Conservation (phyloP, 2,329 filamentous ascomycete genomes). For the Penicillium frequentans region DNA sequence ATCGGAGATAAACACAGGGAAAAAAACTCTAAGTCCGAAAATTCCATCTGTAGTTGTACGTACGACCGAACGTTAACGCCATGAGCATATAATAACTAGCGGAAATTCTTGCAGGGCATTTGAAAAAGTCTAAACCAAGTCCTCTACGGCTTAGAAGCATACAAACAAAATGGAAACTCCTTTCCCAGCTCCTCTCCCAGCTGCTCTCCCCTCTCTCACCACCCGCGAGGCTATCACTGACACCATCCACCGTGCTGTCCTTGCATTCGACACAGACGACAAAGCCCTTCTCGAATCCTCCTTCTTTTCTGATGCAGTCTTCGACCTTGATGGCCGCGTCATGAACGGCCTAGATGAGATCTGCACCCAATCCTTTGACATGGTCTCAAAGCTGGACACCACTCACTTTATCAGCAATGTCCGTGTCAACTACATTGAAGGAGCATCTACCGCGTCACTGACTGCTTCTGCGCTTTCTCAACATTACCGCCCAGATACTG, state of each 20-base stretch:
- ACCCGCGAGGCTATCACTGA: slow-evolving; percentile 35
- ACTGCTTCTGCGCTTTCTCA: slow-evolving; percentile 20
- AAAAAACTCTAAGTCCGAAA: too few relatives aligned
- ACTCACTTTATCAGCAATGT: slow-evolving; percentile 25
- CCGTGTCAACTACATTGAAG: slow-evolving; percentile 18
- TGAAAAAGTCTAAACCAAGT: neutral
- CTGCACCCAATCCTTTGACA: slow-evolving; percentile 14
- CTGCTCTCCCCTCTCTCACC: slow-evolving; percentile 16
- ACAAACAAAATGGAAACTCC: neutral
- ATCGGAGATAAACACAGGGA: too few relatives aligned
- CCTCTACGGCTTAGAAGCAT: neutral
- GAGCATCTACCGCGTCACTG: slow-evolving; percentile 11
- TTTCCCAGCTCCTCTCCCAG: neutral
- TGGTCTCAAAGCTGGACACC: slow-evolving; percentile 30
- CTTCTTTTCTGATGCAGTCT: slow-evolving; percentile 21
- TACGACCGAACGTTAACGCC: too few relatives aligned
- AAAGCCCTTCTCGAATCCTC: slow-evolving; percentile 30
- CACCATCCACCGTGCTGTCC: slow-evolving; percentile 29
- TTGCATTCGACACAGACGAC: slow-evolving; percentile 30
- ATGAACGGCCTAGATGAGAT: slow-evolving; percentile 24
- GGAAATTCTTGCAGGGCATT: neutral
- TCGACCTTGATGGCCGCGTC: slow-evolving; percentile 18
- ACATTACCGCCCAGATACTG: slow-evolving; percentile 25
- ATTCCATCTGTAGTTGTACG: too few relatives aligned
- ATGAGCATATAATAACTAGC: neutral